phyloP scores from a whole-genome alignment of 495 filamentous ascomycete genomes.

The Penicillium soppii region DNA sequence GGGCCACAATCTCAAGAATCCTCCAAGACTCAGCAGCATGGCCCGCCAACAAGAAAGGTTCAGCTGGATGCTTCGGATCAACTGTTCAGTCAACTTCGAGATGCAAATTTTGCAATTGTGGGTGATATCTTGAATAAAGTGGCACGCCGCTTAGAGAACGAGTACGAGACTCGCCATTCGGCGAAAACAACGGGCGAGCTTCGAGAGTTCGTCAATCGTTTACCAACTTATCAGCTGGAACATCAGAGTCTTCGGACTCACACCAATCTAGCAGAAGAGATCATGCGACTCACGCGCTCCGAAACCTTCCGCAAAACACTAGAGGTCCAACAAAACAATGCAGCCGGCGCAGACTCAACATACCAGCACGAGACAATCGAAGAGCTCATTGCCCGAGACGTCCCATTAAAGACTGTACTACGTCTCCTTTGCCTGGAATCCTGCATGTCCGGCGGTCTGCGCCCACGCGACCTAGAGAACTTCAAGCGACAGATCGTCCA shows the following conservation, averaged over 20 bases:
- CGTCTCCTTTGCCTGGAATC: slow-evolving; percentile 89
- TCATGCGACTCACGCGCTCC: slow-evolving; percentile 83
- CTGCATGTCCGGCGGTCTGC: slow-evolving; percentile 83
- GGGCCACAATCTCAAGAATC: slow-evolving; percentile 52
- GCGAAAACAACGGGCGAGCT: slow-evolving; percentile 87
- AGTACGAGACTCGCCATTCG: slow-evolving; percentile 87
- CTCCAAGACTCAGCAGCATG: slow-evolving; percentile 55
- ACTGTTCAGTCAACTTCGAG: slow-evolving; percentile 83
- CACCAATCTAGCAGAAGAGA: slow-evolving; percentile 89
- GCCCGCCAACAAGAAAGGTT: slow-evolving; percentile 85
- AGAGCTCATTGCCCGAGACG: slow-evolving; percentile 85
- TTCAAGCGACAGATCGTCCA: slow-evolving; percentile 87
- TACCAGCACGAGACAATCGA: slow-evolving; percentile 88
- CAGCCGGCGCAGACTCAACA: slow-evolving; percentile 84
- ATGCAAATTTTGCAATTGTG: slow-evolving; percentile 94
- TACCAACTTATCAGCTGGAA: slow-evolving; percentile 90
- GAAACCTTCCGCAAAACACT: slow-evolving; percentile 85
- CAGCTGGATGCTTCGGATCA: slow-evolving; percentile 86
- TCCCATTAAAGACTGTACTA: slow-evolving; percentile 74
- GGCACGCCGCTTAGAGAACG: slow-evolving; percentile 79
- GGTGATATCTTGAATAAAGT: slow-evolving; percentile 86
- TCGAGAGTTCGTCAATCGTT: slow-evolving; percentile 84
- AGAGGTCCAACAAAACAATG: slow-evolving; percentile 94
- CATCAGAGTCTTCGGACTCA: slow-evolving; percentile 89
- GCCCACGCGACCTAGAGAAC: slow-evolving; percentile 79